A percentile compares a stretch with the other conserved stretches of the same genome.
Evolutionary conservation across 805 yeast species (phyloP).

Genomic region (Metschnikowia dekortorum): DNA sequence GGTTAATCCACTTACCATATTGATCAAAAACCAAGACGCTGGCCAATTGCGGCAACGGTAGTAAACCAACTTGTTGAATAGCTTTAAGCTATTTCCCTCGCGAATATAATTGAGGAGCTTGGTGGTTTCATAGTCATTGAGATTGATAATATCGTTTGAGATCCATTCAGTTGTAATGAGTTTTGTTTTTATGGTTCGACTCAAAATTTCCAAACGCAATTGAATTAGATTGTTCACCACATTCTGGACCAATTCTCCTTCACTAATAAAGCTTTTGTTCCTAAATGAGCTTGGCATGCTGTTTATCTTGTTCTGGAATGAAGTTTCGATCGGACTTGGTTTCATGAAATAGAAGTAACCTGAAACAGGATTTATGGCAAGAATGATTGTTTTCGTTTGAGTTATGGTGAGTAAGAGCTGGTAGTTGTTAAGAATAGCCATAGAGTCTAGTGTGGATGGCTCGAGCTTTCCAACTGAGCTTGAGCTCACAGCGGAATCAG

Average conservation of each 20-base stretch:
- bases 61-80: conserved; percentile 25
- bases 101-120: conserved; percentile 35
- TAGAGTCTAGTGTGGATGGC: conserved; percentile 10
- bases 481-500: background rate
- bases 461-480: background rate
- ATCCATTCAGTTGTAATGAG: conserved; percentile 69
- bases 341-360: conserved; percentile 39
- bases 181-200: conserved; percentile 49
- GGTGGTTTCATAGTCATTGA: conserved; percentile 45
- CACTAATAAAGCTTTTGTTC: conserved; percentile 24
- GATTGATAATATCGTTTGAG: conserved; percentile 47
- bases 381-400: conserved; percentile 27
- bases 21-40: conserved; percentile 49
- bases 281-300: conserved; percentile 15
- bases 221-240: conserved; percentile 37
- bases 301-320: conserved; percentile 30
- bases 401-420: conserved; percentile 33
- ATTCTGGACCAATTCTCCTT: conserved; percentile 27
- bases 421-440: conserved; percentile 24
- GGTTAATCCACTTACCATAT: conserved; percentile 33
- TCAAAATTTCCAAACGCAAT: conserved; percentile 46
- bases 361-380: conserved; percentile 38
- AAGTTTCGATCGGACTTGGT: conserved; percentile 35
- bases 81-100: conserved; percentile 17
- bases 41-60: conserved; percentile 55